phyloP scores from a whole-genome alignment of 306 rosid species.

The Pachyrhizus erosus region DNA sequence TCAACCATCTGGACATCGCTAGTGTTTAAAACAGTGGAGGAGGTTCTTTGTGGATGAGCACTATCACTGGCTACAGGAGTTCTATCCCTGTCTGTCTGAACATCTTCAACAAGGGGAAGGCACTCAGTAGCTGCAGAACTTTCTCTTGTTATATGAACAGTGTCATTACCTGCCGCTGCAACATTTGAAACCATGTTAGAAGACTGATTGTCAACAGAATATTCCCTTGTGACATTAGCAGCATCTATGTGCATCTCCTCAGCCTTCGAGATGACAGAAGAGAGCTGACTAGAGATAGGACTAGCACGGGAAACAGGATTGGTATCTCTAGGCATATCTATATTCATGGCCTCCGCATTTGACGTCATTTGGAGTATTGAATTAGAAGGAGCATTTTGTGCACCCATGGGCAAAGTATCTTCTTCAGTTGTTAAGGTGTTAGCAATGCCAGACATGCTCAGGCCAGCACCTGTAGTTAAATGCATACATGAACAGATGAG shows the following conservation, averaged over 20 bases:
- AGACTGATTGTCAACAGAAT: conserved; percentile 44
- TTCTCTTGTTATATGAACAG: conserved; percentile 28
- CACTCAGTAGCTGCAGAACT: conserved; percentile 5
- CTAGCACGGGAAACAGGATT: conserved; percentile 29
- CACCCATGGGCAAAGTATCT: conserved; percentile 41
- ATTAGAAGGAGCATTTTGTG: conserved; percentile 53
- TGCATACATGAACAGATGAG: conserved; percentile 26
- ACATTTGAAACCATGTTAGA: conserved; percentile 45
- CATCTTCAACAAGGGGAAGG: conserved; percentile 45
- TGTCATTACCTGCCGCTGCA: conserved; percentile 34
- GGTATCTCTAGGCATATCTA: conserved; percentile 43
- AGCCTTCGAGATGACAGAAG: conserved; percentile 42
- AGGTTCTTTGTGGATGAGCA: conserved; percentile 30
- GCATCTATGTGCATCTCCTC: conserved; percentile 51
- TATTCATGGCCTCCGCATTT: conserved; percentile 46
- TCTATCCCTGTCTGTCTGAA: conserved; percentile 35
- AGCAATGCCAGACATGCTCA: conserved; percentile 39
- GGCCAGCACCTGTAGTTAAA: conserved; percentile 55
- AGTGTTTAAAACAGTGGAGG: conserved; percentile 41
- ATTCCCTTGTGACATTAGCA: conserved; percentile 33
- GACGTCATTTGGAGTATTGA: conserved; percentile 42
- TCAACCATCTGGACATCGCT: conserved; percentile 53
- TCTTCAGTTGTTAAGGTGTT: conserved; percentile 50
- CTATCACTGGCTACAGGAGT: conserved; percentile 27
- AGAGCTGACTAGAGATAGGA: conserved; percentile 40